Base-by-base conservation (phyloP, 2,329 filamentous ascomycete genomes). In the Ramichloridium luteum region DNA sequence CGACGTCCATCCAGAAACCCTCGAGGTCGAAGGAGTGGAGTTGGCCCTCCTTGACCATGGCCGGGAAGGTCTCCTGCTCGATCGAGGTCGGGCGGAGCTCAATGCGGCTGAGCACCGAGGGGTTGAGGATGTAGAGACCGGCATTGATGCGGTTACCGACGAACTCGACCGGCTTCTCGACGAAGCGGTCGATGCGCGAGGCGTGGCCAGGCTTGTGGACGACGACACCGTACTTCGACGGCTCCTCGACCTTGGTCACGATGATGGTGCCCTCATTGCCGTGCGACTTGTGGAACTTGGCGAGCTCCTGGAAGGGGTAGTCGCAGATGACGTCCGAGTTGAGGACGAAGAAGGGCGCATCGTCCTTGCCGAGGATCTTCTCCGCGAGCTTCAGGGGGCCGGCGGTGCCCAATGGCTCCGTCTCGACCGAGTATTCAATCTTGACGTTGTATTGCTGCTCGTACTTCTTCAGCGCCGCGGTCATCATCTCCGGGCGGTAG, bases 1-100 rank as follows among this genome's bases (percentile, higher is more conserved):
- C 88, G 44, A 98, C 84, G 50, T 96, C 88, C 88, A 96, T 96
- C 88, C 88, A 96, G 74, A 92, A 96, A 48, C 88, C 85, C 47
- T 94, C 85, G 16, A 96, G 74, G 56, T 96, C 88, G 56, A 93
- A 94, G 2, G 84, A 93, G 70, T 96, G 88, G 41, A 96, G 68
- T 61, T 88, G 74, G 44, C 84, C 84, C 51, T 94, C 88, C 51
- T 72, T 76, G 62, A 81, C 81, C 59, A 96, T 90, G 48, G 83
- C 76, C 28, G 88, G 88, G 80, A 98, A 98, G 18, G 85, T 94
- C 67, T 96, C 90, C 66, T 96, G 88, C 65, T 98, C 88, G 56
- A 96, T 98, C 5, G 85, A 93, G 30, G 88, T 96, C 25, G 90
- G 90, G 40, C 88, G 83, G 45, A 96, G 77, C 61, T 96, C 88